These are phyloP conservation scores for Nigrograna mackinnonii DNA, from an alignment of 2,329 filamentous ascomycete genomes.

Conservation along the genomic window DNA sequence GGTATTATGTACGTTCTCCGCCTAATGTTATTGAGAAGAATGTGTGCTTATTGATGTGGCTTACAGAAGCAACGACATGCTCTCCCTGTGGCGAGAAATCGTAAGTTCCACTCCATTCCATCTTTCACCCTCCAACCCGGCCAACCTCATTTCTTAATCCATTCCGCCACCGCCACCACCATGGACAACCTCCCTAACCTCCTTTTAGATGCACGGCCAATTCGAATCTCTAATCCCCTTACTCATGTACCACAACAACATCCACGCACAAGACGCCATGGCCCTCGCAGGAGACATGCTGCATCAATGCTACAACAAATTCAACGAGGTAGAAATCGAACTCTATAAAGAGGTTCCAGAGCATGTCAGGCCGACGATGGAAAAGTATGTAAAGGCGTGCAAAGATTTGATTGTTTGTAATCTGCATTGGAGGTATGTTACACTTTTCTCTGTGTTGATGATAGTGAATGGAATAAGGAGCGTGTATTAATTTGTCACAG, in stretches of 20 bases:
- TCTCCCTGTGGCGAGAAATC: too few relatives aligned
- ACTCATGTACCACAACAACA: slow-evolving; percentile 3
- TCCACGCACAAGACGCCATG: slow-evolving; percentile 2
- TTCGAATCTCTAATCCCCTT: slow-evolving; percentile 2
- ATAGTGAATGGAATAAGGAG: too few relatives aligned
- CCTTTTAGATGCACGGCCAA: slow-evolving; percentile 2
- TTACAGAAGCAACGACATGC: too few relatives aligned
- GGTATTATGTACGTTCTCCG: too few relatives aligned
- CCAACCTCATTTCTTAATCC: too few relatives aligned
- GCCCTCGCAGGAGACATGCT: slow-evolving; percentile 4
- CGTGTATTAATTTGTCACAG: too few relatives aligned
- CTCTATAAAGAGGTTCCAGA: slow-evolving; percentile 2
- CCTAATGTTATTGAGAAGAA: too few relatives aligned
- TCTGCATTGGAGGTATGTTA: slow-evolving; percentile 6
- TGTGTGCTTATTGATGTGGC: too few relatives aligned
- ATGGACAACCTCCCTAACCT: slow-evolving; percentile 2
- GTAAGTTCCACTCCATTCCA: too few relatives aligned
- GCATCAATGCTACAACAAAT: slow-evolving; percentile 4
- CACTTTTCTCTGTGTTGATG: too few relatives aligned
- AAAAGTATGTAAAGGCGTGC: slow-evolving; percentile 2
- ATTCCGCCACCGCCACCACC: too few relatives aligned
- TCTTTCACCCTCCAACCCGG: too few relatives aligned
- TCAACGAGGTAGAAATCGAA: slow-evolving; percentile 4
- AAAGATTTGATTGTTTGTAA: slow-evolving; percentile 5
- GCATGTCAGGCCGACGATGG: slow-evolving; percentile 1